These are phyloP conservation scores for Earliella scabrosa DNA, from an alignment of 1,284 basidiomycete species.

Conservation along the genomic window DNA sequence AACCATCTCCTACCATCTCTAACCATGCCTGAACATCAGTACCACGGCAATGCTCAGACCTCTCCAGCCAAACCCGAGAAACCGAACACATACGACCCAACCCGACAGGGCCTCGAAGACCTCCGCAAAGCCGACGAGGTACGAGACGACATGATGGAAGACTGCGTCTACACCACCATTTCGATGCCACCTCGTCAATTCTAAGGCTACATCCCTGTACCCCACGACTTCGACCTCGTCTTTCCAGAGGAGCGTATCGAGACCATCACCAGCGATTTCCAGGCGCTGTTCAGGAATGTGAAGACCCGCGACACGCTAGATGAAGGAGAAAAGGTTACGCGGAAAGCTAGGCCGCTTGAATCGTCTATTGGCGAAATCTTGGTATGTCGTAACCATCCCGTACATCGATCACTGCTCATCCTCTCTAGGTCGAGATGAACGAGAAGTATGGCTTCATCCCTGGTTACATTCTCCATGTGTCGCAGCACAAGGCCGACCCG, in stretches of 20 bases:
- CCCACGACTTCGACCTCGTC: not conserved
- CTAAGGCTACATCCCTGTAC: not conserved
- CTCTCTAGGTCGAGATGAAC: not conserved
- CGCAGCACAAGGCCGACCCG: not conserved
- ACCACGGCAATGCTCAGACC: no score
- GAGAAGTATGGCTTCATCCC: not conserved
- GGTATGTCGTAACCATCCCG: not conserved
- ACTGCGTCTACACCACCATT: not conserved
- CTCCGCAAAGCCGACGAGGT: not conserved
- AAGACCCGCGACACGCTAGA: not conserved
- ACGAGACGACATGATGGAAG: not conserved
- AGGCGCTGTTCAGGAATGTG: not conserved
- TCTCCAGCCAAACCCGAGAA: no score
- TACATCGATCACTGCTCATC: no score
- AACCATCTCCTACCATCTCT: no score
- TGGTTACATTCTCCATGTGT: not conserved
- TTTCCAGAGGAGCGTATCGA: not conserved
- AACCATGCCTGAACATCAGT: no score
- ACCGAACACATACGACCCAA: no score
- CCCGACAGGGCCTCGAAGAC: not conserved
- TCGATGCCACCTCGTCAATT: not conserved
- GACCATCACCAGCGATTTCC: not conserved
- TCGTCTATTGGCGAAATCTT: not conserved
- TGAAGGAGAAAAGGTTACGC: not conserved
- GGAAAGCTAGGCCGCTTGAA: not conserved